These are phyloP conservation scores for Globisporangium perplexum DNA, from an alignment of 352 stramenopile genomes.

Conservation along the genomic window DNA sequence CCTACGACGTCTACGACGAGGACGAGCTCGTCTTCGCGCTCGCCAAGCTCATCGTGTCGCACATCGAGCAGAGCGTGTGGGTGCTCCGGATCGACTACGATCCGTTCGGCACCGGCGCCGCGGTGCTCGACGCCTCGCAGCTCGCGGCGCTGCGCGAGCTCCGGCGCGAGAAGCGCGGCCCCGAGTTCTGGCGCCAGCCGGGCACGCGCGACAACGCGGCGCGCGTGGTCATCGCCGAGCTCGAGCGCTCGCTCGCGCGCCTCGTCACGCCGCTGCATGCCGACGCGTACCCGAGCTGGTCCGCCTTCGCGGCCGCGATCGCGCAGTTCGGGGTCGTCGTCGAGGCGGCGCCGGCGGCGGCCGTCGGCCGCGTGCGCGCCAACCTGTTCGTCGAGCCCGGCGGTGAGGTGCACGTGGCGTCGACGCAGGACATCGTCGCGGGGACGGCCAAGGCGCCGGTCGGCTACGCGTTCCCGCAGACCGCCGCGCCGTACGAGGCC, in stretches of 20 bases:
- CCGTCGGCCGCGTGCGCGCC: conserved; percentile 44
- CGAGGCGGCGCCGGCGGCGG: conserved; percentile 49
- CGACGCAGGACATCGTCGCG: conserved; percentile 57
- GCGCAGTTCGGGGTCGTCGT: conserved; percentile 70
- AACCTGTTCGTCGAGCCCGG: conserved; percentile 80
- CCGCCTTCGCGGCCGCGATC: conserved; percentile 48
- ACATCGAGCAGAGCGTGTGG: conserved; percentile 78
- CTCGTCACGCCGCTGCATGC: conserved; percentile 19
- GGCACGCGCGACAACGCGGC: conserved; percentile 53
- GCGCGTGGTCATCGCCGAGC: conserved; percentile 45
- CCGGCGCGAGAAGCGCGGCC: conserved; percentile 46
- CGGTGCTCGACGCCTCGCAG: conserved; percentile 57
- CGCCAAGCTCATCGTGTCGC: conserved; percentile 79
- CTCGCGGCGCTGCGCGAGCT: conserved; percentile 58
- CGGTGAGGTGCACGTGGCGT: conserved; percentile 59
- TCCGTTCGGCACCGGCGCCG: conserved; percentile 50
- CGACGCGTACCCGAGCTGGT: conserved; percentile 66
- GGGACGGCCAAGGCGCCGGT: conserved; percentile 14
- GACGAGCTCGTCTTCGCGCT: conserved; percentile 81
- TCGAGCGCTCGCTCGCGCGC: conserved; percentile 36
- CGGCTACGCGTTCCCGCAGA: conserved; percentile 77
- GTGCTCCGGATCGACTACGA: conserved; percentile 82
- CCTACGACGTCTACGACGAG: conserved; percentile 87
- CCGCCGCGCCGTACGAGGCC: conserved; percentile 61
- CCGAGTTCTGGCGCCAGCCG: conserved; percentile 69